phyloP scores from a whole-genome alignment of 73 alveolate genomes.

The Paramecium pentaurelia region DNA sequence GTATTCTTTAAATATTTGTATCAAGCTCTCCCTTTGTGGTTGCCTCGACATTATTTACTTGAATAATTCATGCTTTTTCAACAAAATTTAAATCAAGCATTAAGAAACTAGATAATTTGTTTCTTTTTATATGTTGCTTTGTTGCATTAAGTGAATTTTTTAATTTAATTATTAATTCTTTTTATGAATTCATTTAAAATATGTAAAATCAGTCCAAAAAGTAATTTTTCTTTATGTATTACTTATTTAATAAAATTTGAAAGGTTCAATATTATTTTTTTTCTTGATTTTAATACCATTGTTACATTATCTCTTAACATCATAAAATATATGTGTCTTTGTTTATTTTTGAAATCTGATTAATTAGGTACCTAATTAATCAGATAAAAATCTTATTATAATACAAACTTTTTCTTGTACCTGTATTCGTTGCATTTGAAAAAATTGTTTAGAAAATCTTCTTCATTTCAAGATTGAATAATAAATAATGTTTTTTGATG shows the following conservation, averaged over 20 bases:
- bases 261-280: no score
- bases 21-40: neutral
- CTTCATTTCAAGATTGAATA: neutral
- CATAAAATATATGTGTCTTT: no score
- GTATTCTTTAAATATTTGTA: neutral
- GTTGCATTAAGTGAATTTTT: neutral
- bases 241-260: no score
- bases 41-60: neutral
- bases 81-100: neutral
- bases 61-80: neutral
- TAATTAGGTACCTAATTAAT: no score
- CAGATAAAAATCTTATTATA: no score
- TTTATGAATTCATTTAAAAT: neutral
- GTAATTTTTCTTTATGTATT: neutral
- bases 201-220: conserved; percentile 6
- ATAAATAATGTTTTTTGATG: neutral
- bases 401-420: neutral
- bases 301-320: no score
- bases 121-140: neutral
- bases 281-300: no score
- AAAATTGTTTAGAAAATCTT: neutral
- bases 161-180: neutral
- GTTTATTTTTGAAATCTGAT: no score
- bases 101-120: neutral
- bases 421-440: neutral